Percentiles rank a stretch among this genome's conserved stretches.
phyloP scores from a whole-genome alignment of 2,329 filamentous ascomycete species.

The Fusarium pseudograminearum region DNA sequence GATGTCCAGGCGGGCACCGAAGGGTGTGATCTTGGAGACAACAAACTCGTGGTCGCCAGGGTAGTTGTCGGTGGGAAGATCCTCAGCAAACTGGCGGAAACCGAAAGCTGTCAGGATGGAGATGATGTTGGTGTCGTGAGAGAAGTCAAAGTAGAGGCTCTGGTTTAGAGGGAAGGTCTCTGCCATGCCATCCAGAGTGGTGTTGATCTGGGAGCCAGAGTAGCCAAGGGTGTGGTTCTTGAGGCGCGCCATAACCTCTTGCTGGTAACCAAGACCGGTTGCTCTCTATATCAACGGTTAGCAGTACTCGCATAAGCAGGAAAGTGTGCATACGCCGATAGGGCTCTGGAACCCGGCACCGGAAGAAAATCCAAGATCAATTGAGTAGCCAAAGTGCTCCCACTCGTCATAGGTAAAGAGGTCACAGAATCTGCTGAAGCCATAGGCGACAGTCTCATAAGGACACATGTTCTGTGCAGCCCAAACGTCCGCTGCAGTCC shows the following conservation, averaged over 20 bases:
- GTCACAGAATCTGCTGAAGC: conserved; percentile 79
- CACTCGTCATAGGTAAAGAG: conserved; percentile 83
- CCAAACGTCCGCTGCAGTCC: conserved; percentile 73
- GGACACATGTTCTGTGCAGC: conserved; percentile 79
- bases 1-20: conserved; percentile 78
- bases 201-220: conserved; percentile 71
- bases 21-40: conserved; percentile 76
- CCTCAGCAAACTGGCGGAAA: conserved; percentile 73
- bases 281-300: conserved; percentile 61
- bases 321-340: conserved; percentile 61
- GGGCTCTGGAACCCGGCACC: conserved; percentile 73
- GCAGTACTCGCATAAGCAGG: background rate
- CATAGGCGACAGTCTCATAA: conserved; percentile 82
- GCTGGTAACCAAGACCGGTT: conserved; percentile 78
- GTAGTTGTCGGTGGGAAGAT: conserved; percentile 67
- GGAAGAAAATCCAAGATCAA: conserved; percentile 75
- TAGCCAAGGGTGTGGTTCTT: conserved; percentile 73
- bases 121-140: conserved; percentile 80
- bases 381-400: conserved; percentile 76
- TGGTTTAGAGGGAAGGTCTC: conserved; percentile 80
- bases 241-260: conserved; percentile 78
- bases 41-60: conserved; percentile 71
- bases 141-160: conserved; percentile 80
- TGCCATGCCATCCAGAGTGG: conserved; percentile 75
- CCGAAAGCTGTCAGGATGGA: conserved; percentile 79